A percentile compares a stretch with the other conserved stretches of the same genome.
Evolutionary conservation across 2,329 filamentous ascomycete species (phyloP).

Genomic region (Colletotrichum ledebouriae): DNA sequence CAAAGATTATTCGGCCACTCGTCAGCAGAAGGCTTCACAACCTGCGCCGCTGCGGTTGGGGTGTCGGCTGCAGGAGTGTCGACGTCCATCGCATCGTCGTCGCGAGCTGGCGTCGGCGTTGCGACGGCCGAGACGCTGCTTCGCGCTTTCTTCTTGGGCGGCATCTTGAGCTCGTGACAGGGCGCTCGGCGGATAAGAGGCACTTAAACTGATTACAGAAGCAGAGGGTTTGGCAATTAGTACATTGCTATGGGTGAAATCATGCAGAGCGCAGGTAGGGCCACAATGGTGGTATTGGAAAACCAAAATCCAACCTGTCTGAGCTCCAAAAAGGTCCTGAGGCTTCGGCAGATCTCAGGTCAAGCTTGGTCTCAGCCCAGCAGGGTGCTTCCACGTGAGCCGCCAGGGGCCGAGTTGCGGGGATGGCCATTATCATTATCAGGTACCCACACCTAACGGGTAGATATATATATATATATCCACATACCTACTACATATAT

Average conservation of each 20-base stretch:
- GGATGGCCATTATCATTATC: conserved; percentile 21
- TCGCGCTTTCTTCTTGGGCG: conserved; percentile 78
- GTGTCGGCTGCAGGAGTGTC: conserved; percentile 70
- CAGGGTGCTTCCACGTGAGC: conserved; percentile 19
- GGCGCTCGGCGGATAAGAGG: no score
- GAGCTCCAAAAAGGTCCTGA: no score
- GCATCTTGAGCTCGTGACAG: conserved; percentile 62
- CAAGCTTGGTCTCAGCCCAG: neutral
- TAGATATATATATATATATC: no score
- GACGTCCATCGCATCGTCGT: conserved; percentile 73
- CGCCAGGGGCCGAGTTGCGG: conserved; percentile 22
- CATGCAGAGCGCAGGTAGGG: no score
- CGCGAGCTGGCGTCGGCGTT: conserved; percentile 66
- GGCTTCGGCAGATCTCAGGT: no score
- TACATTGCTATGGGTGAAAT: neutral
- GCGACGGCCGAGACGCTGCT: conserved; percentile 66
- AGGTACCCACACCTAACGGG: no score
- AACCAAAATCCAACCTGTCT: no score
- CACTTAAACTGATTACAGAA: neutral
- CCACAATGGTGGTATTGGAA: no score
- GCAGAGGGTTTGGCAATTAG: no score
- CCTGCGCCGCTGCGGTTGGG: conserved; percentile 55
- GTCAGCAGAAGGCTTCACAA: conserved; percentile 54
- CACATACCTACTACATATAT: no score
- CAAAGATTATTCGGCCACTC: conserved; percentile 76